These are phyloP conservation scores for Schizothecium vesticola DNA, from an alignment of 495 filamentous ascomycete genomes.

Conservation along the genomic window DNA sequence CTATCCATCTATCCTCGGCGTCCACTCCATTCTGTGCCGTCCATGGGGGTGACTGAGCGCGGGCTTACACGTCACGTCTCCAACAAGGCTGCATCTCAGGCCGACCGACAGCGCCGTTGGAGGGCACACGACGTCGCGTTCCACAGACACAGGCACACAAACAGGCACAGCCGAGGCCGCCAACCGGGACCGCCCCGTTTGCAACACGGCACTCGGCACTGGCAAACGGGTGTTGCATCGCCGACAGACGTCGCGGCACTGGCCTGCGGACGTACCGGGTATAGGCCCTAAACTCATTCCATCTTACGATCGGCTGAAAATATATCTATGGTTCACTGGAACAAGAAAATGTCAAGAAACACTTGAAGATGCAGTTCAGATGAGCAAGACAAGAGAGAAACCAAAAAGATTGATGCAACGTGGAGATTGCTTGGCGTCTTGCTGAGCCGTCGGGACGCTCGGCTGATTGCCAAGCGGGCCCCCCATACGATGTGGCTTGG, in stretches of 20 bases:
- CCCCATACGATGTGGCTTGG: neutral
- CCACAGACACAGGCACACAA: neutral
- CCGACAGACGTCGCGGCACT: neutral
- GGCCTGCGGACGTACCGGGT: neutral
- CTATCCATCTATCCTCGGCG: neutral
- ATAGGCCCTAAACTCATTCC: neutral
- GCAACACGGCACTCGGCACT: neutral
- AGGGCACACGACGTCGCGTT: neutral
- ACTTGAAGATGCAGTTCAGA: neutral
- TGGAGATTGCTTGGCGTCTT: neutral
- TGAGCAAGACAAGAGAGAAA: neutral
- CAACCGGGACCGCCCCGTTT: neutral
- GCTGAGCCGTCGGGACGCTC: neutral
- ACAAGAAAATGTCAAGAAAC: neutral
- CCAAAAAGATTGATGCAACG: neutral
- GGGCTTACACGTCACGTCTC: neutral
- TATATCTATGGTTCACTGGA: neutral
- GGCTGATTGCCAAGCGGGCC: neutral
- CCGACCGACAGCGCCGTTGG: neutral
- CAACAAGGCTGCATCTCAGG: neutral
- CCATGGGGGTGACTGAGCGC: neutral
- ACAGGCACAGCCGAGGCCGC: neutral
- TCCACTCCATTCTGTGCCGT: neutral
- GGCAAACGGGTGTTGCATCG: neutral
- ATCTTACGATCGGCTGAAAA: neutral